Conservation (phyloP, 2,329 filamentous ascomycete species). For the Macroventuria anomochaeta region DNA sequence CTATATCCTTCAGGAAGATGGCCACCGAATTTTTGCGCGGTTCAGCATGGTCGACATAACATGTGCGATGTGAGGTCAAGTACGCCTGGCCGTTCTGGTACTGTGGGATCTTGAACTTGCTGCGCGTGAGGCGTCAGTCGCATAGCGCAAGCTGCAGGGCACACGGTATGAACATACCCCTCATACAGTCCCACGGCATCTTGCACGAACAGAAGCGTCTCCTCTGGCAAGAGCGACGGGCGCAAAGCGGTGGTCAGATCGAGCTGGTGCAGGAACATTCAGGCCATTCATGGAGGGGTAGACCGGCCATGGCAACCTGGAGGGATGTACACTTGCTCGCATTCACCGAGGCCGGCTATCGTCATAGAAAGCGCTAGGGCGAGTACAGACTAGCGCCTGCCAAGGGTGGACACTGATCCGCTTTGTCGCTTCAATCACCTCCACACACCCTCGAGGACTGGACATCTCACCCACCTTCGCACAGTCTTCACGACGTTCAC, state of each 20-base stretch:
- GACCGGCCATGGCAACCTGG: conserved; percentile 23
- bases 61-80: conserved; percentile 91
- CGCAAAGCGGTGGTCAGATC: conserved; percentile 96
- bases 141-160: conserved; percentile 10
- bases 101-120: conserved; percentile 92
- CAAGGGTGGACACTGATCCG: conserved; percentile 21
- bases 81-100: conserved; percentile 97
- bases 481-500: not conserved
- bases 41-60: conserved; percentile 89
- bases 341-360: conserved; percentile 26
- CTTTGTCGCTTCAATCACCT: conserved; percentile 31
- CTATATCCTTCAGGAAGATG: conserved; percentile 88
- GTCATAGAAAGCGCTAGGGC: conserved; percentile 27
- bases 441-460: conserved; percentile 20
- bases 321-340: conserved; percentile 9
- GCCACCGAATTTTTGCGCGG: conserved; percentile 84
- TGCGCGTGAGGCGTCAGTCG: conserved; percentile 49
- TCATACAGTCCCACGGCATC: conserved; percentile 97
- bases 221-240: conserved; percentile 89
- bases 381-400: conserved; percentile 13
- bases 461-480: conserved; percentile 10
- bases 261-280: conserved; percentile 96
- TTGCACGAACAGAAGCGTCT: conserved; percentile 94
- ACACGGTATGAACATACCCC: conserved; percentile 69
- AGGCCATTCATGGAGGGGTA: conserved; percentile 52